These are phyloP conservation scores for Leishmania braziliensis DNA, from an alignment of 208 protist genomes.

Conservation along the genomic window DNA sequence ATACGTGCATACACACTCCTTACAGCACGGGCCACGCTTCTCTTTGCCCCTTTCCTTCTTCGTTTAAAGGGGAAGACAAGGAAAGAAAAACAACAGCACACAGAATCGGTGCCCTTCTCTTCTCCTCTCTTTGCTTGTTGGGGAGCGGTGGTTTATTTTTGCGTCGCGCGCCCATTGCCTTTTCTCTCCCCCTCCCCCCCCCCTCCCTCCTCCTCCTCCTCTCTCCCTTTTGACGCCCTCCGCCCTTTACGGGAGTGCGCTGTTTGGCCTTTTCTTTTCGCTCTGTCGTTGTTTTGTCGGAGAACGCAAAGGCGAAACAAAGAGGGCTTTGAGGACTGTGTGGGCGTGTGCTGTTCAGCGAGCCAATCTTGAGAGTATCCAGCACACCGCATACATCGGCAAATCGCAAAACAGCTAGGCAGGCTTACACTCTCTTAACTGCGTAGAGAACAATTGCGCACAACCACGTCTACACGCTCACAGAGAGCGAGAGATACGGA, in stretches of 20 bases:
- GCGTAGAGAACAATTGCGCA: not conserved
- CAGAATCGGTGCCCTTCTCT: not conserved
- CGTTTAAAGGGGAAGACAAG: not conserved
- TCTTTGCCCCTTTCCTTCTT: not conserved
- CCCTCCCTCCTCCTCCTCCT: not conserved
- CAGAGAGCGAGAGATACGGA: not conserved
- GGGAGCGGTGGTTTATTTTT: not conserved
- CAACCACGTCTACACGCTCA: not conserved
- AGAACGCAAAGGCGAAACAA: not conserved
- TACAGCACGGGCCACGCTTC: too few relatives aligned
- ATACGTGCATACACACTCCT: not conserved
- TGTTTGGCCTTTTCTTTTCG: too few relatives aligned
- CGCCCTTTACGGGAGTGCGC: not conserved
- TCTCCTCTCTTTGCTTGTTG: not conserved
- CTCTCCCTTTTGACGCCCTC: not conserved
- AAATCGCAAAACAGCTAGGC: not conserved
- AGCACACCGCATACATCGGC: not conserved
- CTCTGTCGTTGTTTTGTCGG: not conserved
- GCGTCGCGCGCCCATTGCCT: not conserved
- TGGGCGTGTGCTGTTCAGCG: not conserved
- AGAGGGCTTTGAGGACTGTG: not conserved
- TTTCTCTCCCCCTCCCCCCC: not conserved
- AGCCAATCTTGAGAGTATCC: not conserved
- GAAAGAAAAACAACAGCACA: too few relatives aligned
- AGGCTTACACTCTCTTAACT: not conserved